These are phyloP conservation scores for Pseudogymnoascus sp. DNA, from an alignment of 2,329 filamentous ascomycete genomes.

Conservation along the genomic window DNA sequence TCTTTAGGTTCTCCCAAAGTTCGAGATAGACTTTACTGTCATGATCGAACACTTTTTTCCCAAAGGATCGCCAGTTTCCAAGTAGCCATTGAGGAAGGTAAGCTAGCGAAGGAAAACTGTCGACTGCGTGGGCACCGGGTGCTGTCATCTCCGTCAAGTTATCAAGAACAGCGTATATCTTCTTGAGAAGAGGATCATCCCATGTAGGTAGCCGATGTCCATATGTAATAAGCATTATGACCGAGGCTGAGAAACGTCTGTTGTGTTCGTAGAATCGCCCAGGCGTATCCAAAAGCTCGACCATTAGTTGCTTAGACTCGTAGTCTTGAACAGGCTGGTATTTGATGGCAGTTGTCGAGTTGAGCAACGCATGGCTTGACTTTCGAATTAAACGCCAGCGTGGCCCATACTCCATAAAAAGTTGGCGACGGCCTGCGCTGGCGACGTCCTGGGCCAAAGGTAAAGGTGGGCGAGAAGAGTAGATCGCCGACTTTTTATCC, in stretches of 20 bases:
- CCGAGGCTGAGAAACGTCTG: conserved; percentile 9
- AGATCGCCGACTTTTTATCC: conserved; percentile 31
- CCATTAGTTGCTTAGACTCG: conserved; percentile 37
- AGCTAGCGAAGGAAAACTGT: conserved; percentile 28
- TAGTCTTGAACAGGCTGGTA: conserved; percentile 39
- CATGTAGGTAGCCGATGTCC: conserved; percentile 9
- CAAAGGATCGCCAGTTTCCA: not conserved
- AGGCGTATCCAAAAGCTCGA: conserved; percentile 31
- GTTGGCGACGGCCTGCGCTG: conserved; percentile 33
- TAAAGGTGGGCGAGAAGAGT: conserved; percentile 31
- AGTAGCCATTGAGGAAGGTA: conserved; percentile 21
- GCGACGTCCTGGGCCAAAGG: conserved; percentile 35
- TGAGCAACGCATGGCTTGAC: conserved; percentile 33
- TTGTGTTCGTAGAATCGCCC: conserved; percentile 27
- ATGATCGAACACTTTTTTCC: not conserved
- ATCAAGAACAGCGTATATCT: conserved; percentile 10
- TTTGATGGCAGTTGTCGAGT: conserved; percentile 29
- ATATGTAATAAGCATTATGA: conserved; percentile 15
- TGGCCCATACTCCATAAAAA: conserved; percentile 34
- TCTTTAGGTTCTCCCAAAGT: conserved; percentile 34
- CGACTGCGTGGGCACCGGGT: conserved; percentile 32
- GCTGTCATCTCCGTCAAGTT: conserved; percentile 24
- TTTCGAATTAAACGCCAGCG: conserved; percentile 34
- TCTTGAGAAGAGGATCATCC: conserved; percentile 7
- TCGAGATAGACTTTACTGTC: conserved; percentile 19